These are phyloP conservation scores for Rhinocladiella similis DNA, from an alignment of 2,329 filamentous ascomycete genomes.

Conservation along the genomic window DNA sequence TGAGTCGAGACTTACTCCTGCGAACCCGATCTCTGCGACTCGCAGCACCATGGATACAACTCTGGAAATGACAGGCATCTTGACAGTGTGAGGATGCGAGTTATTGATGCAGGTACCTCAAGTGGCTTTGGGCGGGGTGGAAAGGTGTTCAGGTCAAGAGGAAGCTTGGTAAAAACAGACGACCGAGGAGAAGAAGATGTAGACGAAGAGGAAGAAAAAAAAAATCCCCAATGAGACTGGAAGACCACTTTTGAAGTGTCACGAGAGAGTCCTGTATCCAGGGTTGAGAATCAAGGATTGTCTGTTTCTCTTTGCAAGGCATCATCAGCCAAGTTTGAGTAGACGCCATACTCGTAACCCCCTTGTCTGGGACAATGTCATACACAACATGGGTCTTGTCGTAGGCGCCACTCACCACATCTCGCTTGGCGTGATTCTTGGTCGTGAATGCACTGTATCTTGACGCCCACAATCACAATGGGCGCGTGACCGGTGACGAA, in stretches of 20 bases:
- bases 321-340: background rate
- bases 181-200: background rate
- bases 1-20: constrained; percentile 53
- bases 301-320: background rate
- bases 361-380: constrained; percentile 1
- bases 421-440: background rate
- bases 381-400: background rate
- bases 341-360: background rate
- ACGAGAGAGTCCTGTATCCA: background rate
- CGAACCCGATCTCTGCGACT: constrained; percentile 66
- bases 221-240: background rate
- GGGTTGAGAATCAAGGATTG: background rate
- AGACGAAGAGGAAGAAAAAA: background rate
- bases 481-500: background rate
- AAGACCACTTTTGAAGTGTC: background rate
- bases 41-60: constrained; percentile 60
- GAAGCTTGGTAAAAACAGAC: too few relatives aligned
- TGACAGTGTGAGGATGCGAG: background rate
- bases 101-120: background rate
- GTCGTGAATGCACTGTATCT: too few relatives aligned
- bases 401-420: background rate
- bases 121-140: too few relatives aligned
- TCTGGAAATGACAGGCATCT: constrained; percentile 45
- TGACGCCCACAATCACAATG: background rate
- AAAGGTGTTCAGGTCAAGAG: too few relatives aligned